Conservation (phyloP, 176 grass and related monocot genomes). For the Carex littledalei region DNA sequence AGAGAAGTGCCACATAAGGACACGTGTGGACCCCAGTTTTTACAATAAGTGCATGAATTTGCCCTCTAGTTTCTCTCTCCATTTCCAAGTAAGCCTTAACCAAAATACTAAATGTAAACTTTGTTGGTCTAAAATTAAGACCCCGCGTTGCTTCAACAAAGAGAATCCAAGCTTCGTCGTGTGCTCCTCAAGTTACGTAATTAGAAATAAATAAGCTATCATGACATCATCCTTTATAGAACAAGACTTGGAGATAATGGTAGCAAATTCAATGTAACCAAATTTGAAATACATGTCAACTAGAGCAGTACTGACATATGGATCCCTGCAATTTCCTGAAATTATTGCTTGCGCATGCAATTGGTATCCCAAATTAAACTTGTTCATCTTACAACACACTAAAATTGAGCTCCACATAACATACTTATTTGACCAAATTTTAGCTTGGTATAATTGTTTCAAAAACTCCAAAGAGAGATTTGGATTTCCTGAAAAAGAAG, state of each 20-base stretch:
- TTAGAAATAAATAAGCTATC: slow-evolving; percentile 30
- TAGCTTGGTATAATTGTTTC: neutral
- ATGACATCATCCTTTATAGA: slow-evolving; percentile 21
- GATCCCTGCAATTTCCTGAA: slow-evolving; percentile 11
- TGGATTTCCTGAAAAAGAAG: slow-evolving; percentile 7
- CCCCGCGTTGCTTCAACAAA: slow-evolving; percentile 13
- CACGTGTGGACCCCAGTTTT: slow-evolving; percentile 29
- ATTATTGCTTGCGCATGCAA: slow-evolving; percentile 26
- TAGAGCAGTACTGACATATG: slow-evolving; percentile 13
- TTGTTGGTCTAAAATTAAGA: slow-evolving; percentile 21
- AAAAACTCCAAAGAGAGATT: slow-evolving; percentile 14
- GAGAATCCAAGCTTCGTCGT: slow-evolving; percentile 13
- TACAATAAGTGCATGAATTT: slow-evolving; percentile 29
- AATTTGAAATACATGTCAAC: slow-evolving; percentile 34
- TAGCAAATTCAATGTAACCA: slow-evolving; percentile 5
- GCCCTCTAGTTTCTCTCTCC: slow-evolving; percentile 14
- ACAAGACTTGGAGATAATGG: neutral
- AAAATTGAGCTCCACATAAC: slow-evolving; percentile 23
- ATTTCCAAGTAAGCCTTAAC: slow-evolving; percentile 34
- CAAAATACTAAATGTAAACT: slow-evolving; percentile 32
- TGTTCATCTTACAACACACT: slow-evolving; percentile 21
- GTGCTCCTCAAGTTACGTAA: slow-evolving; percentile 9
- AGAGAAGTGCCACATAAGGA: slow-evolving; percentile 40
- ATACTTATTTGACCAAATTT: slow-evolving; percentile 15
- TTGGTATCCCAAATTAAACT: slow-evolving; percentile 15